Evolutionary conservation across 129 eudicot species (phyloP).

Genomic region (Erigeron canadensis): DNA sequence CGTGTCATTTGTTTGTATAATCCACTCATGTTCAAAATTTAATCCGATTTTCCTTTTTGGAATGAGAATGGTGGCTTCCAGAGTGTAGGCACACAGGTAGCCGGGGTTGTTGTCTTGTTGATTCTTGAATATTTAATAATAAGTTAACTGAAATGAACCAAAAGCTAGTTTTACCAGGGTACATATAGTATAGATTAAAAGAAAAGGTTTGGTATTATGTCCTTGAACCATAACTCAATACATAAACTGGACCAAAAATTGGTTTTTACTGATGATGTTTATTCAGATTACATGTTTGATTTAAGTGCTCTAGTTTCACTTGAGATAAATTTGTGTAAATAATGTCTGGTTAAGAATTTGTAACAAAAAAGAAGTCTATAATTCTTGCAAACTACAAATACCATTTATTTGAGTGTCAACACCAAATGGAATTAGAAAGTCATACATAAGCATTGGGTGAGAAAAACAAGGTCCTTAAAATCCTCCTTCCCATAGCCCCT

Average conservation of each 20-base stretch:
- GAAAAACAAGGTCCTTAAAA: constrained; percentile 34
- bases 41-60: constrained; percentile 10
- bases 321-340: no score
- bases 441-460: constrained; percentile 17
- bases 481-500: constrained; percentile 34
- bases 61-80: neutral
- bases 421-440: neutral
- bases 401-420: constrained; percentile 4
- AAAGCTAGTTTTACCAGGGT: neutral
- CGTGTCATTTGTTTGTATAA: constrained; percentile 24
- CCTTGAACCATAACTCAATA: no score
- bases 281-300: neutral
- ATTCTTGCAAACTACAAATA: neutral
- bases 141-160: neutral
- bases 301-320: no score
- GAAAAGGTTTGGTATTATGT: no score
- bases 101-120: neutral
- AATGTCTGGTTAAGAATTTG: neutral
- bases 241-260: neutral
- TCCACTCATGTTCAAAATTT: constrained; percentile 1
- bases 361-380: neutral
- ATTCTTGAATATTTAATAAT: neutral
- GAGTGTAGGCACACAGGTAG: neutral
- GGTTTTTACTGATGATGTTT: neutral
- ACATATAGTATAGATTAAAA: neutral